Evolutionary conservation across 2,329 filamentous ascomycete species (phyloP).

Genomic region (Juglanconis sp.): DNA sequence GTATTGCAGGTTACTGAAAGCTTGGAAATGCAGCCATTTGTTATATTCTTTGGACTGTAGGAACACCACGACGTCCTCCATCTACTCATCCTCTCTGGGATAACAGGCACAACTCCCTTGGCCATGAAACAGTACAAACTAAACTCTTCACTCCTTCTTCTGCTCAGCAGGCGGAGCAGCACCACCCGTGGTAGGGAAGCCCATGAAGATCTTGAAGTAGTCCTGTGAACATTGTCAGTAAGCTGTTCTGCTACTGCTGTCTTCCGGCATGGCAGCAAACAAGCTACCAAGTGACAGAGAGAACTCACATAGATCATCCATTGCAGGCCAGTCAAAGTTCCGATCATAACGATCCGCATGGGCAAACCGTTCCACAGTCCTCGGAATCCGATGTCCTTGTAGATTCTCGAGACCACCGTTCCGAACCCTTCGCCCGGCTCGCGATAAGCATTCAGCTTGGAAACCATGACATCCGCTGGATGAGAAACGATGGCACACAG

Average conservation of each 20-base stretch:
- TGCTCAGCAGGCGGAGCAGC: conserved; percentile 50
- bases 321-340: conserved; percentile 76
- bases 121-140: background rate
- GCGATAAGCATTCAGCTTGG: conserved; percentile 81
- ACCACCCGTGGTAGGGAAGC: conserved; percentile 78
- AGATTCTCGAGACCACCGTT: conserved; percentile 73
- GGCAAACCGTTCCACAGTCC: conserved; percentile 93
- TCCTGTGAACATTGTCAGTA: conserved; percentile 47
- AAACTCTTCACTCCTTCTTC: conserved; percentile 25
- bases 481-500: conserved; percentile 80
- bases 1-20: background rate
- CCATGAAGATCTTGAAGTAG: conserved; percentile 89
- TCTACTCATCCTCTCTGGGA: background rate
- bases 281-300: background rate
- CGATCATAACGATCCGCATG: conserved; percentile 86
- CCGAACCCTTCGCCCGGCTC: conserved; percentile 75
- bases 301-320: conserved; percentile 85
- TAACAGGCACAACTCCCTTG: background rate
- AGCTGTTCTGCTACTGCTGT: background rate
- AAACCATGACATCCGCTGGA: conserved; percentile 85
- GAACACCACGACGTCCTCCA: background rate
- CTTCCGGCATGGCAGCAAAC: background rate
- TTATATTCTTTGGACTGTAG: background rate
- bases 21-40: background rate
- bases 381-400: conserved; percentile 78